Base-by-base conservation (phyloP, 805 yeast species). In the Wickerhamiella sorbophila region DNA sequence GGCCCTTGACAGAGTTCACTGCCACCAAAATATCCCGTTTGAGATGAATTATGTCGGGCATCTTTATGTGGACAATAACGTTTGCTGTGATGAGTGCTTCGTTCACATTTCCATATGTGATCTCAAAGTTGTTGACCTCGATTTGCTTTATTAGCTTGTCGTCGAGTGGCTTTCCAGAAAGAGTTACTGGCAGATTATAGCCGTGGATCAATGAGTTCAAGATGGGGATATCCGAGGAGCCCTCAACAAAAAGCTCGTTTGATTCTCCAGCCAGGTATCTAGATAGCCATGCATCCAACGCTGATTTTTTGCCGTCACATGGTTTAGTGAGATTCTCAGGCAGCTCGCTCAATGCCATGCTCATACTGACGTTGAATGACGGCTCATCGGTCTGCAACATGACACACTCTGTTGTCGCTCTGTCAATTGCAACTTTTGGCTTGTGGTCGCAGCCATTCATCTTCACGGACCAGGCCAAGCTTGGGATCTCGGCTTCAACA, bases 1-100 rank as follows among this genome's bases (percentile, higher is more conserved):
- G 40, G 5, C 77, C 77, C 42, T 63, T 62, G 1, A 71, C 57
- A 14, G 58, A 52, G 3, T 56, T 48, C 1, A 70, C 67, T 2
- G 51, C 44, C 1, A 69, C 33, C 4, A 44, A 45, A n/a, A 56
- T 44, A 14, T 43, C 40, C 14, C 44, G 26, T 26, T 52, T 49
- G 22, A 59, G 45, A 15, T 41, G 42, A 5, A 59, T 18, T 8
- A 47, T 19, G 4, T 19, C 22, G 16, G 64, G 64, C 6, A 56
- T 44, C 22, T 38, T 44, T 9, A 51, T 52, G 10, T 45, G 45
- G 5, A 54, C 58, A 4, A 48, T 39, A 8, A 57, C 51, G 18
- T 41, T 42, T 16, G 61, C 60, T 31, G 52, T 49, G 39, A 57
- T 20, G 31, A 16, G n/a, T 14, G 49, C 31, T 16, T 16, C 31